Evolutionary conservation across 148 eudicot genomes (phyloP).

Genomic region (Chenopodium berlandieri): DNA sequence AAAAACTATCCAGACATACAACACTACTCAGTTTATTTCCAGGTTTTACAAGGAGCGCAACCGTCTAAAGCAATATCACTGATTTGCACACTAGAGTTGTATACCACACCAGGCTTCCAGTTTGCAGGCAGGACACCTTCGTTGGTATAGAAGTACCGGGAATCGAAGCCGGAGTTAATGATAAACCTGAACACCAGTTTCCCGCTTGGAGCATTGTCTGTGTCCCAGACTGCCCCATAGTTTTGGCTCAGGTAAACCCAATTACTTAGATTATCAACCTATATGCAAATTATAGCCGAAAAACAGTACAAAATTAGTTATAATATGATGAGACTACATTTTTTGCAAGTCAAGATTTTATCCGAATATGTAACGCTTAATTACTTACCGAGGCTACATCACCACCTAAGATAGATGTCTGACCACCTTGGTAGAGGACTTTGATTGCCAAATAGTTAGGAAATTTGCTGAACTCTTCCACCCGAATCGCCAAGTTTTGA

Average conservation of each 20-base stretch:
- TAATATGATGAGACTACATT: not conserved
- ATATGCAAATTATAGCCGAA: not conserved
- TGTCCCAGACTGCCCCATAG: conserved; percentile 30
- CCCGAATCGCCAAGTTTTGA: conserved; percentile 53
- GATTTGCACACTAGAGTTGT: conserved; percentile 23
- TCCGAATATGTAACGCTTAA: not conserved
- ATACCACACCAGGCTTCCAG: conserved; percentile 22
- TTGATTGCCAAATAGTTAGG: conserved; percentile 60
- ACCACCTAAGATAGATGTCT: conserved; percentile 54
- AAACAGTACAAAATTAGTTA: not conserved
- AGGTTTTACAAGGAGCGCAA: conserved; percentile 20
- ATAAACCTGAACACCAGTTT: conserved; percentile 25
- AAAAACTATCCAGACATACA: too few species aligned
- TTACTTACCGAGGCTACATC: conserved; percentile 57
- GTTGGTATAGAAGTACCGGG: conserved; percentile 20
- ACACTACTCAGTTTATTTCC: conserved; percentile 1
- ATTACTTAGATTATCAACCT: conserved; percentile 10
- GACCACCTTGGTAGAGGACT: conserved; percentile 76
- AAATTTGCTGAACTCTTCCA: conserved; percentile 55
- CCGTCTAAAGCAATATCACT: conserved; percentile 13
- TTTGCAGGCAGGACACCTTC: conserved; percentile 22
- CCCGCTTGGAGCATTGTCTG: conserved; percentile 25
- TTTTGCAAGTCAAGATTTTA: not conserved
- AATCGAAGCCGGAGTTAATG: conserved; percentile 20
- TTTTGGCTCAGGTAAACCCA: conserved; percentile 29